A percentile compares a stretch with the other conserved stretches of the same genome.
These are phyloP conservation scores for Colletotrichum kahawae DNA, from an alignment of 2,329 filamentous ascomycete species.

Conservation along the genomic window DNA sequence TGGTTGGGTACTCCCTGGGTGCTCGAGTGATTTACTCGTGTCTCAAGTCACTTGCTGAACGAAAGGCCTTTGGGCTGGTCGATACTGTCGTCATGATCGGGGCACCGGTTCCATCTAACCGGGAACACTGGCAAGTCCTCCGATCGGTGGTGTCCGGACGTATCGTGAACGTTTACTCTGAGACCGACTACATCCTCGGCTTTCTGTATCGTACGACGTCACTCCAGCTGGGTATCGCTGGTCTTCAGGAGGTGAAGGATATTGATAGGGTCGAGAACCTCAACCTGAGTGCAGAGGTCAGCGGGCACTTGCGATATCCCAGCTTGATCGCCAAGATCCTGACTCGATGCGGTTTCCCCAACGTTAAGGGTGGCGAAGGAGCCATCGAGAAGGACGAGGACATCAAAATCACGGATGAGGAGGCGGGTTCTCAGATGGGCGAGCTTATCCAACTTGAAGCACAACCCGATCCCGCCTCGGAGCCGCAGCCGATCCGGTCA, in stretches of 20 bases:
- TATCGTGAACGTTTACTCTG: conserved; percentile 87
- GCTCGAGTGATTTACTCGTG: conserved; percentile 85
- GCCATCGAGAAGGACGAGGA: conserved; percentile 56
- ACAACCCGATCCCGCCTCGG: conserved; percentile 7
- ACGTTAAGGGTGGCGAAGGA: conserved; percentile 46
- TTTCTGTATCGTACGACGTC: conserved; percentile 87
- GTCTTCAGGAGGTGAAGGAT: conserved; percentile 73
- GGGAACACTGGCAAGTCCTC: conserved; percentile 76
- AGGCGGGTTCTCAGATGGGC: conserved; percentile 32
- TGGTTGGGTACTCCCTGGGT: conserved; percentile 83
- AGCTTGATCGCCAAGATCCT: conserved; percentile 56
- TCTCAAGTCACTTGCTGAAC: conserved; percentile 75
- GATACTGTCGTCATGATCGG: conserved; percentile 87
- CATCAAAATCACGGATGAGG: conserved; percentile 36
- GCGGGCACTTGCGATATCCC: conserved; percentile 59
- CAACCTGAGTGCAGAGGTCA: conserved; percentile 57
- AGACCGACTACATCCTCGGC: conserved; percentile 85
- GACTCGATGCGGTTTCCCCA: conserved; percentile 54
- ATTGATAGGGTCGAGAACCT: conserved; percentile 69
- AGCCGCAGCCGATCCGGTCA: conserved; percentile 23
- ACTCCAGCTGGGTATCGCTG: conserved; percentile 82
- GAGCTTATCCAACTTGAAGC: conserved; percentile 50
- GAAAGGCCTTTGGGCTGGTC: conserved; percentile 81
- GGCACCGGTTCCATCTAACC: conserved; percentile 75
- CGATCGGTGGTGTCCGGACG: conserved; percentile 80